Conservation (phyloP, 306 rosid genomes). For the Pachyrhizus erosus region DNA sequence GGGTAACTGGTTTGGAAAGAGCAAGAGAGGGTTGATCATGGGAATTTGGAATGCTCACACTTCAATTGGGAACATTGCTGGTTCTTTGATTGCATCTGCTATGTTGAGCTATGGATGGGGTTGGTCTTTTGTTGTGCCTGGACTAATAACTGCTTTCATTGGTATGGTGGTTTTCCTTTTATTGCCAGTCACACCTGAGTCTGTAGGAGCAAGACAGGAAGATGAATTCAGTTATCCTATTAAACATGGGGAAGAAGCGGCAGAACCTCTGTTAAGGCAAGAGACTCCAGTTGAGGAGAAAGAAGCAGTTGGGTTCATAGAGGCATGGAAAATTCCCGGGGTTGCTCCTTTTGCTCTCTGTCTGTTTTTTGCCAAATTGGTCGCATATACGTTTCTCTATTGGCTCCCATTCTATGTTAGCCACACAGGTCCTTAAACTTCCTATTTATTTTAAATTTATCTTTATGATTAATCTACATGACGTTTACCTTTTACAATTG, state of each 20-base stretch:
- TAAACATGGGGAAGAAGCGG: conserved; percentile 62
- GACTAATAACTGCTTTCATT: conserved; percentile 61
- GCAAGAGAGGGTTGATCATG: conserved; percentile 96
- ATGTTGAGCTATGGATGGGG: conserved; percentile 94
- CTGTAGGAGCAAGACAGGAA: conserved; percentile 68
- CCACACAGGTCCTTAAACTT: conserved; percentile 74
- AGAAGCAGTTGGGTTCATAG: conserved; percentile 84
- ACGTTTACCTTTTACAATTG: not conserved
- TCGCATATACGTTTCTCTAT: conserved; percentile 97
- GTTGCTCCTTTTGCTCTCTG: conserved; percentile 97
- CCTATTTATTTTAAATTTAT: not conserved
- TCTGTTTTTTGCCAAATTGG: conserved; percentile 94
- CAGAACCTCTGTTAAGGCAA: conserved; percentile 63
- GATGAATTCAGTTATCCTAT: conserved; percentile 60
- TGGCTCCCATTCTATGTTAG: conserved; percentile 98
- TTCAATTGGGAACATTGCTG: conserved; percentile 90
- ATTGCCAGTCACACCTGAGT: conserved; percentile 76
- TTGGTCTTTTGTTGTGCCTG: conserved; percentile 92
- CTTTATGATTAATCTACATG: not conserved
- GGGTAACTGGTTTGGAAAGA: conserved; percentile 97
- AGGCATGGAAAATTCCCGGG: conserved; percentile 98
- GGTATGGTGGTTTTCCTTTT: conserved; percentile 75
- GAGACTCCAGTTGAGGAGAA: conserved; percentile 47
- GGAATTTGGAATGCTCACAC: conserved; percentile 99
- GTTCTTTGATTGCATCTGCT: conserved; percentile 90